Conservation (phyloP, 2,329 filamentous ascomycete species). For the Davidsoniella australis region DNA sequence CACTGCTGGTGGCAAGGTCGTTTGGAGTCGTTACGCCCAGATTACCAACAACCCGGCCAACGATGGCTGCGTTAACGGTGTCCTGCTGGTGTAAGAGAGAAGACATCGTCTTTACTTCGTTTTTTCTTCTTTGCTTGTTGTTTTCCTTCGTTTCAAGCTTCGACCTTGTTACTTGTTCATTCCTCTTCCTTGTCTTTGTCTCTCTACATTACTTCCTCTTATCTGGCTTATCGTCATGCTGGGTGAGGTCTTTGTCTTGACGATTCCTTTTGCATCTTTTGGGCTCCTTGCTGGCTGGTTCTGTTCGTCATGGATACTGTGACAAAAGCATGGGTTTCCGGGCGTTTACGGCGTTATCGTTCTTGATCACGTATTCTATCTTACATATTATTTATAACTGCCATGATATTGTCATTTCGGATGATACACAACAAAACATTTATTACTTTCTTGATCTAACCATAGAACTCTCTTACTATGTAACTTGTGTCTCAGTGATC, state of each 20-base stretch:
- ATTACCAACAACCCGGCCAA: slow-evolving; percentile 38
- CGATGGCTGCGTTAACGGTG: slow-evolving; percentile 29
- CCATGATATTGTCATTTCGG: no score
- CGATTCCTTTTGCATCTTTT: slow-evolving; percentile 3
- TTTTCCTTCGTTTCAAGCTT: background rate
- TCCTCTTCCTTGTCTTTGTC: background rate
- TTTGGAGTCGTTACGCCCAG: slow-evolving; percentile 77
- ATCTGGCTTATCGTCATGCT: background rate
- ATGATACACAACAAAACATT: no score
- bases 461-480: no score
- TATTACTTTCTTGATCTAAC: no score
- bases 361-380: background rate
- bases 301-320: slow-evolving; percentile 3
- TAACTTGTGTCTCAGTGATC: no score
- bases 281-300: slow-evolving; percentile 3
- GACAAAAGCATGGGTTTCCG: slow-evolving; percentile 6
- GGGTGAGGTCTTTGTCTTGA: background rate
- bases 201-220: background rate
- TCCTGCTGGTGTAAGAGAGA: slow-evolving; percentile 18
- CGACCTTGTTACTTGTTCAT: no score
- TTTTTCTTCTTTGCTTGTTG: background rate
- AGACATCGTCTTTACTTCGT: background rate
- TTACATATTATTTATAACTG: background rate
- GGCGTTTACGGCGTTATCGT: slow-evolving; percentile 11
- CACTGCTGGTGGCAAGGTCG: slow-evolving; percentile 80